A percentile compares a stretch with the other conserved stretches of the same genome.
Evolutionary conservation across 2,329 filamentous ascomycete genomes (phyloP).

Genomic region (Salinomyces thailandicus): DNA sequence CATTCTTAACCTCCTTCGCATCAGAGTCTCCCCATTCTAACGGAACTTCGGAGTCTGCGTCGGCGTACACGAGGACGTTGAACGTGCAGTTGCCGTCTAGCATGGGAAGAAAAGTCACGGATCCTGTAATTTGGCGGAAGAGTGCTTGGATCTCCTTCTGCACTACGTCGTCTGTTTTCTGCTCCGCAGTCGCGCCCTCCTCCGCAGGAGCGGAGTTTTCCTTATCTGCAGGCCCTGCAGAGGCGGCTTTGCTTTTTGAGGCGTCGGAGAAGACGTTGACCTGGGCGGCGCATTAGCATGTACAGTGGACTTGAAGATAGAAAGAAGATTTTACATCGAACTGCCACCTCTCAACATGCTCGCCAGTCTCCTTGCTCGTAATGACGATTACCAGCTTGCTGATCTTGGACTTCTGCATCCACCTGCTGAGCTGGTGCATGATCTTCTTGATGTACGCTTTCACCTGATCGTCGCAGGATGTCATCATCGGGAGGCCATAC

Average conservation of each 20-base stretch:
- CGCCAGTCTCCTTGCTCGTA: constrained; percentile 91
- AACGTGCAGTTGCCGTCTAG: constrained; percentile 93
- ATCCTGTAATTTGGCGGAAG: constrained; percentile 95
- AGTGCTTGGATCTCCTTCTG: constrained; percentile 93
- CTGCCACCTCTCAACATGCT: constrained; percentile 94
- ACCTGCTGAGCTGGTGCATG: constrained; percentile 93
- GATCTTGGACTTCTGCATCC: constrained; percentile 96
- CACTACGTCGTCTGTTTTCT: constrained; percentile 89
- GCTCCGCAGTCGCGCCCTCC: constrained; percentile 24
- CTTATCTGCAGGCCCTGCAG: constrained; percentile 43
- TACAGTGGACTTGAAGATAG: background rate
- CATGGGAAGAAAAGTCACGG: constrained; percentile 91
- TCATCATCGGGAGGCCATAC: constrained; percentile 97
- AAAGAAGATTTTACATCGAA: constrained; percentile 58
- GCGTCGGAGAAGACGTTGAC: constrained; percentile 23
- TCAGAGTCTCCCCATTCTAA: constrained; percentile 98
- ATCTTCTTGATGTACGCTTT: constrained; percentile 99
- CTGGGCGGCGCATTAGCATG: constrained; percentile 4
- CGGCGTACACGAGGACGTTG: constrained; percentile 95
- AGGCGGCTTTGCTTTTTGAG: constrained; percentile 31
- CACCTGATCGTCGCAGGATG: constrained; percentile 93
- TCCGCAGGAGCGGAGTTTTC: constrained; percentile 50
- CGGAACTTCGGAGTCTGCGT: constrained; percentile 90
- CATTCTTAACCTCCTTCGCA: constrained; percentile 89
- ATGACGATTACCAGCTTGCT: constrained; percentile 95